Evolutionary conservation across 2,329 filamentous ascomycete species (phyloP).

Genomic region (Colletotrichum higginsianum): DNA sequence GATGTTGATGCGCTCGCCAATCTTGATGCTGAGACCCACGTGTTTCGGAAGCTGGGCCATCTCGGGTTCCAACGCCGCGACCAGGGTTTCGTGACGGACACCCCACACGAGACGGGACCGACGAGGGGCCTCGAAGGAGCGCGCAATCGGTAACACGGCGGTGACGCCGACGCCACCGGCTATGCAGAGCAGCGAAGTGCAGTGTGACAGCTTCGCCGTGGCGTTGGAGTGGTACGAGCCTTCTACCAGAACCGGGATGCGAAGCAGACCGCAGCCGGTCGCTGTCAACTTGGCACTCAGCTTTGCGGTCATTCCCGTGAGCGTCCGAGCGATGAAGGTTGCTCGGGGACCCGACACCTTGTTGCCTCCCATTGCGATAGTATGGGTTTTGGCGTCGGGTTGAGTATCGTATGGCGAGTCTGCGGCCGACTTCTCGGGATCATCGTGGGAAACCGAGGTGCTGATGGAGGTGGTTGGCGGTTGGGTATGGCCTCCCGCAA

Average conservation of each 20-base stretch:
- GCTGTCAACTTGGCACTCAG: conserved; percentile 38
- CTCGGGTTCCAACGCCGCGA: conserved; percentile 39
- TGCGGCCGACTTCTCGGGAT: neutral
- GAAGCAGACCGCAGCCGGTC: conserved; percentile 2
- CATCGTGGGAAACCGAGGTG: neutral
- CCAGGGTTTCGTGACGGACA: conserved; percentile 43
- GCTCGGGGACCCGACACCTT: conserved; percentile 20
- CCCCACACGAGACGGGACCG: conserved; percentile 47
- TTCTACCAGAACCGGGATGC: conserved; percentile 48
- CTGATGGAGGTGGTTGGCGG: no score
- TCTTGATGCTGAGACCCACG: conserved; percentile 44
- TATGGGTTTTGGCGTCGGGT: no score
- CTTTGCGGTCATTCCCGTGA: conserved; percentile 46
- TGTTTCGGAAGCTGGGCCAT: conserved; percentile 39
- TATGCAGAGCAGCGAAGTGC: conserved; percentile 47
- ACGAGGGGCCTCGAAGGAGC: conserved; percentile 24
- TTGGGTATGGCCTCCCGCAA: no score
- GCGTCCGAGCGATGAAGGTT: conserved; percentile 47
- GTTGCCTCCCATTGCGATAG: no score
- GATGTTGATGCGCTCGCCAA: conserved; percentile 47
- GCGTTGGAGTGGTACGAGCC: conserved; percentile 48
- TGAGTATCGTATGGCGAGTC: neutral
- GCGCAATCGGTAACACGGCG: conserved; percentile 48
- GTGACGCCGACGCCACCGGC: conserved; percentile 53
- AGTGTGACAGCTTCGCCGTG: neutral